Conservation (phyloP, 371 early-diverging fungal genomes). For the Nematocida sp. region DNA sequence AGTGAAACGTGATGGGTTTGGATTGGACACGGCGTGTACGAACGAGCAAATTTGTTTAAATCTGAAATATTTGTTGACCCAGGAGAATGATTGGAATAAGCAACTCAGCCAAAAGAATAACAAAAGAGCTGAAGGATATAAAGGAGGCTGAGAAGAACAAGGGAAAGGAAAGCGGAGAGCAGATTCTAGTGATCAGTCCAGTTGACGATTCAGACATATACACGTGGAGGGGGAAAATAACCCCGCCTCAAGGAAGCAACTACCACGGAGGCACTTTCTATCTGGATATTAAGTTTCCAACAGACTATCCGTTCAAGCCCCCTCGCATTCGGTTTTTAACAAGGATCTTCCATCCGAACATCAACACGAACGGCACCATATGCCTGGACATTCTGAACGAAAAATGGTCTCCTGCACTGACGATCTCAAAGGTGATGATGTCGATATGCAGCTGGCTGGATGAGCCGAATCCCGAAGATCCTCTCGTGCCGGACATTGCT, state of each 20-base stretch:
- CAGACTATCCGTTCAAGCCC: conserved; percentile 97
- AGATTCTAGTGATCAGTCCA: conserved; percentile 34
- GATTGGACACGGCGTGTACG: too few species aligned
- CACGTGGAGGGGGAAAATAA: conserved; percentile 75
- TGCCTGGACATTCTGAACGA: conserved; percentile 93
- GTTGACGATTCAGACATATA: conserved; percentile 67
- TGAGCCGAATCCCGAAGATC: conserved; percentile 91
- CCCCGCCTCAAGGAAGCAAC: conserved; percentile 73
- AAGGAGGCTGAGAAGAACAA: conserved; percentile 35
- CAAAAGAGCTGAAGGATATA: conserved; percentile 46
- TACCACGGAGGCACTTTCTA: conserved; percentile 90
- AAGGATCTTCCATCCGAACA: conserved; percentile 94
- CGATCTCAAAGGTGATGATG: conserved; percentile 83
- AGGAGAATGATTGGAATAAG: conserved; percentile 41
- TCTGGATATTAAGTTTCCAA: conserved; percentile 89
- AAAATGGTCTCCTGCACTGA: conserved; percentile 96
- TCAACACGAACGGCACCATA: conserved; percentile 92
- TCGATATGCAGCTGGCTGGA: conserved; percentile 90
- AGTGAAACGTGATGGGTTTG: too few species aligned
- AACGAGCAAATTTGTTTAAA: conserved; percentile 40
- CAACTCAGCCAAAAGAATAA: conserved; percentile 49
- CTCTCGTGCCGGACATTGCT: conserved; percentile 89
- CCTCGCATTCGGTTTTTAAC: conserved; percentile 91
- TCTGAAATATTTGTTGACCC: conserved; percentile 52
- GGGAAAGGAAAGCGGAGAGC: not conserved